Evolutionary conservation across 306 rosid genomes (phyloP).

Genomic region (Gynostemma pentaphyllum): DNA sequence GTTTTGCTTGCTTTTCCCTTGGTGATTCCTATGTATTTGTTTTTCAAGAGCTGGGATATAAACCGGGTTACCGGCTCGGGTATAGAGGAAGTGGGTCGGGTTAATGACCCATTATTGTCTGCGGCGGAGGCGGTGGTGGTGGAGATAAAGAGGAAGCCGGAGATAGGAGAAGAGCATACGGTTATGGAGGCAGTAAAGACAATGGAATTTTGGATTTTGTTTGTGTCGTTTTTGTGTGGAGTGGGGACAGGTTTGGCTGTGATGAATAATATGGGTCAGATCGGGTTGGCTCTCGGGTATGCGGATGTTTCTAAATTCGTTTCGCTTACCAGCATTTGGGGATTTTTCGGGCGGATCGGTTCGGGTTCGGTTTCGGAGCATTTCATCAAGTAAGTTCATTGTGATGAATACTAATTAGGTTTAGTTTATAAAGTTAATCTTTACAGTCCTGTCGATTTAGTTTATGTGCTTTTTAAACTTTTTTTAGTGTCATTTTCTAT

Average conservation of each 20-base stretch:
- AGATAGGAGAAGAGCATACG: slow-evolving; percentile 36
- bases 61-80: slow-evolving; percentile 7
- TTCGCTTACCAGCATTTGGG: slow-evolving; percentile 46
- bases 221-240: too few relatives aligned
- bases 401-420: too few relatives aligned
- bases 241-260: too few relatives aligned
- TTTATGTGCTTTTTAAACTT: too few relatives aligned
- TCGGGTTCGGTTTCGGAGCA: slow-evolving; percentile 59
- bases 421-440: too few relatives aligned
- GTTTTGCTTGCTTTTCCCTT: slow-evolving; percentile 25
- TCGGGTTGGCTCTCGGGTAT: slow-evolving; percentile 37
- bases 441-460: neutral
- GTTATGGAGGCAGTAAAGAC: slow-evolving; percentile 20
- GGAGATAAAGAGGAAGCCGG: slow-evolving; percentile 15
- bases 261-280: slow-evolving; percentile 45
- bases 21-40: slow-evolving; percentile 22
- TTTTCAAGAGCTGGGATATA: slow-evolving; percentile 3
- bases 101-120: slow-evolving; percentile 18
- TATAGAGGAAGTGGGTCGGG: slow-evolving; percentile 4
- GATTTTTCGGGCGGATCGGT: slow-evolving; percentile 63
- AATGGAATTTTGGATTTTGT: slow-evolving; percentile 28
- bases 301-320: slow-evolving; percentile 27
- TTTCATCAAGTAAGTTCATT: slow-evolving; percentile 46
- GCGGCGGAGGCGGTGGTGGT: slow-evolving; percentile 6
- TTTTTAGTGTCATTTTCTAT: too few relatives aligned